These are phyloP conservation scores for Zasmidium cellare DNA, from an alignment of 2,329 filamentous ascomycete genomes.

Conservation along the genomic window DNA sequence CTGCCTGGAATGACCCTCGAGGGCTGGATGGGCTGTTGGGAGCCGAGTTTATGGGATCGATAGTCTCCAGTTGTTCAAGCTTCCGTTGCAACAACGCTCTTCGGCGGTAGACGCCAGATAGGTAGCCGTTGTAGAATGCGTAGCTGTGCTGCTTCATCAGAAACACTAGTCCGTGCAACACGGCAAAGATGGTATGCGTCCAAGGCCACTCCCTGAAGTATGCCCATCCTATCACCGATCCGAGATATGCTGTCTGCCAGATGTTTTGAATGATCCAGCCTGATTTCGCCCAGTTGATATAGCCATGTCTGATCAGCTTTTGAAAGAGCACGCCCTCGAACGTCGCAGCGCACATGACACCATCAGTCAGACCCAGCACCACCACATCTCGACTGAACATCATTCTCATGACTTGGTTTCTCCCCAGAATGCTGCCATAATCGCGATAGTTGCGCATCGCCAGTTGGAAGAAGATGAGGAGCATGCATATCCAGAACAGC, in stretches of 20 bases:
- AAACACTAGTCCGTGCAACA: slow-evolving; percentile 72
- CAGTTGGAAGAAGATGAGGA: slow-evolving; percentile 66
- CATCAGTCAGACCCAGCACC: slow-evolving; percentile 62
- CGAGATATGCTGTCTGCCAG: slow-evolving; percentile 69
- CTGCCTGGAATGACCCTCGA: slow-evolving; percentile 3
- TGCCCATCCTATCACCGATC: slow-evolving; percentile 63
- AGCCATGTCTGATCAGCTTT: slow-evolving; percentile 57
- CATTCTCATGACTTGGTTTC: slow-evolving; percentile 68
- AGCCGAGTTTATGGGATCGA: slow-evolving; percentile 44
- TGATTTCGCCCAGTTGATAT: slow-evolving; percentile 64
- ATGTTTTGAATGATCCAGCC: slow-evolving; percentile 76
- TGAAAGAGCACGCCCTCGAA: slow-evolving; percentile 67
- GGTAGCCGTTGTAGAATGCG: slow-evolving; percentile 74
- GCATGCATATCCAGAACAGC: slow-evolving; percentile 72
- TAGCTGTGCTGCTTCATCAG: slow-evolving; percentile 85
- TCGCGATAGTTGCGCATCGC: slow-evolving; percentile 66
- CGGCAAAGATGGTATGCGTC: slow-evolving; percentile 78
- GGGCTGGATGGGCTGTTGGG: slow-evolving; percentile 36
- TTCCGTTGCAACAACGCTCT: slow-evolving; percentile 46
- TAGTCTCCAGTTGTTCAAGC: slow-evolving; percentile 59
- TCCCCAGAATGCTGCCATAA: slow-evolving; percentile 69
- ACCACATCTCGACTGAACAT: slow-evolving; percentile 62
- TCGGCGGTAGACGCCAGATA: slow-evolving; percentile 58
- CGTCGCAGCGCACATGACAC: slow-evolving; percentile 66
- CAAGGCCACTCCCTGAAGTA: slow-evolving; percentile 75